A percentile compares a stretch with the other conserved stretches of the same genome.
These are phyloP conservation scores for Penicillium maclennaniae DNA, from an alignment of 495 filamentous ascomycete genomes.

Conservation along the genomic window DNA sequence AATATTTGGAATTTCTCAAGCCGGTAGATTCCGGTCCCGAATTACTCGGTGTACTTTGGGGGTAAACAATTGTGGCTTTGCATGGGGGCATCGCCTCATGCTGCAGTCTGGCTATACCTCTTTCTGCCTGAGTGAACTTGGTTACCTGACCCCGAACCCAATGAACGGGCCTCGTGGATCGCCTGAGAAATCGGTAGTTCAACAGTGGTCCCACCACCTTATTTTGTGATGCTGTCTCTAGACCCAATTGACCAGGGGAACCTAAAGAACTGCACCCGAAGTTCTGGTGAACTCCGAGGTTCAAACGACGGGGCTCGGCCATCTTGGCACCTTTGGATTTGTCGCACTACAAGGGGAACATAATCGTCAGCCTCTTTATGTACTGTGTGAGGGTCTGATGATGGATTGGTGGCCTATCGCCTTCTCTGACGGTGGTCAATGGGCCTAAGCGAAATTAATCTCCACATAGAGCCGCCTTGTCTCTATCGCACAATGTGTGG, in stretches of 20 bases:
- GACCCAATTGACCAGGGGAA: too few relatives aligned
- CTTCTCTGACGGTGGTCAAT: constrained; percentile 8
- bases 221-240: constrained; percentile 3
- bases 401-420: constrained; percentile 11
- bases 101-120: not conserved
- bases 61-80: not conserved
- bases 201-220: constrained; percentile 24
- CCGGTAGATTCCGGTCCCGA: too few relatives aligned
- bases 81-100: not conserved
- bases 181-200: constrained; percentile 9
- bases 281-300: not conserved
- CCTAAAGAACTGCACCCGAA: too few relatives aligned
- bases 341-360: constrained; percentile 6
- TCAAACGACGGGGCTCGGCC: not conserved
- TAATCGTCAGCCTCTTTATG: constrained; percentile 15
- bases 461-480: constrained; percentile 1
- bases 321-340: not conserved
- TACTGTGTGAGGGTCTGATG: not conserved
- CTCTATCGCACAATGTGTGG: constrained; percentile 8
- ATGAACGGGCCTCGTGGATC: not conserved
- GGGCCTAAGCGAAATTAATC: not conserved
- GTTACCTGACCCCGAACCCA: constrained; percentile 3
- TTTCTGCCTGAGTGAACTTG: not conserved
- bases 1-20: not conserved
- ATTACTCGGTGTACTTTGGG: too few relatives aligned